A percentile compares a stretch with the other conserved stretches of the same genome.
phyloP scores from a whole-genome alignment of 2,329 filamentous ascomycete genomes.

The Penicillium glabrum region DNA sequence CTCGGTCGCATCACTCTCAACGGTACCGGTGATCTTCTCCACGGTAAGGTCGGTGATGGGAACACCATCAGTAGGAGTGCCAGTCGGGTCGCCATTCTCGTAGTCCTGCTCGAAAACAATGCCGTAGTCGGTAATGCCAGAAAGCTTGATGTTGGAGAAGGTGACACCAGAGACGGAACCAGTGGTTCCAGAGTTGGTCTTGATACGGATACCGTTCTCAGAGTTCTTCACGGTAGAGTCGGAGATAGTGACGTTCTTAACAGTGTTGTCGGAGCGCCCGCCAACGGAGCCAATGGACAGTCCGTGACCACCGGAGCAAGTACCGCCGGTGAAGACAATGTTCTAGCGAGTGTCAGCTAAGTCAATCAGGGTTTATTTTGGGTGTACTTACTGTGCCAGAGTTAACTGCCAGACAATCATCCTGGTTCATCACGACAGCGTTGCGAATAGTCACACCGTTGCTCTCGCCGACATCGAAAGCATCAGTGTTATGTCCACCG shows the following conservation, averaged over 20 bases:
- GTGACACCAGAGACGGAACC: slow-evolving; percentile 55
- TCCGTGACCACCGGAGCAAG: slow-evolving; percentile 41
- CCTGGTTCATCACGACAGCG: slow-evolving; percentile 57
- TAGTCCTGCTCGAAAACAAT: slow-evolving; percentile 60
- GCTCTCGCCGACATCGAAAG: slow-evolving; percentile 40
- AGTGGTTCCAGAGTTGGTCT: slow-evolving; percentile 54
- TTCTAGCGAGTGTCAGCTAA: slow-evolving; percentile 15
- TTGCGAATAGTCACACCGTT: slow-evolving; percentile 52
- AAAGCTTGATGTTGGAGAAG: slow-evolving; percentile 54
- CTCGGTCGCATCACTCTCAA: slow-evolving; percentile 35
- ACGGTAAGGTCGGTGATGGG: slow-evolving; percentile 43
- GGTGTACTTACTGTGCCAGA: slow-evolving; percentile 45
- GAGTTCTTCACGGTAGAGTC: slow-evolving; percentile 7
- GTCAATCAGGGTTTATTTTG: neutral
- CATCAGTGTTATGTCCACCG: slow-evolving; percentile 55
- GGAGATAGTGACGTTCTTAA: slow-evolving; percentile 47
- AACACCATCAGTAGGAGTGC: slow-evolving; percentile 39
- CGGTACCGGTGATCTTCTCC: slow-evolving; percentile 36
- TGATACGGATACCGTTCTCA: slow-evolving; percentile 32
- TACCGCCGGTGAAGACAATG: slow-evolving; percentile 30
- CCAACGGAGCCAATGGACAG: slow-evolving; percentile 62
- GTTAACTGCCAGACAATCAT: slow-evolving; percentile 61
- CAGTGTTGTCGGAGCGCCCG: slow-evolving; percentile 55
- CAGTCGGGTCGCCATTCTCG: slow-evolving; percentile 47
- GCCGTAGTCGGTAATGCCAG: slow-evolving; percentile 53